phyloP scores from a whole-genome alignment of 2,329 filamentous ascomycete genomes.

The Pyricularia grisea region DNA sequence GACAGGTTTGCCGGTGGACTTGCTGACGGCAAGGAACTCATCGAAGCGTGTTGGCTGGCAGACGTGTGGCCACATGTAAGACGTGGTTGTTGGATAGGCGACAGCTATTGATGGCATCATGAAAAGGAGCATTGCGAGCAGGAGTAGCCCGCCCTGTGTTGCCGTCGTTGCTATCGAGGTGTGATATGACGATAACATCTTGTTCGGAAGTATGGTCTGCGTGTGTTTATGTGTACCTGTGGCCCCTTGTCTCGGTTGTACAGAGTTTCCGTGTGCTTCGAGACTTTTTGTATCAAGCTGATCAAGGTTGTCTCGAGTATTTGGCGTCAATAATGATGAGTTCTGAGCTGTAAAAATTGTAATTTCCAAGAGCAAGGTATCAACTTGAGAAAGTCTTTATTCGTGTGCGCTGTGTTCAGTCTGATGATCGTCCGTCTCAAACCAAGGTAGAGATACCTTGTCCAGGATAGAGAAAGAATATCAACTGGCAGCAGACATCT shows the following conservation, averaged over 20 bases:
- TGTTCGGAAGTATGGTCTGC: not conserved
- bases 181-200: not conserved
- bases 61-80: conserved; percentile 4
- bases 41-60: conserved; percentile 4
- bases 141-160: not conserved
- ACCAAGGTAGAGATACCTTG: not conserved
- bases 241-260: not conserved
- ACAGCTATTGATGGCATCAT: not conserved
- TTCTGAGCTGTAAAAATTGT: not conserved
- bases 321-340: not conserved
- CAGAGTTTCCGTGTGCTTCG: not conserved
- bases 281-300: not conserved
- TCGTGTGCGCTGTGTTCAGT: not conserved
- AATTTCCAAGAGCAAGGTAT: not conserved
- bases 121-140: not conserved
- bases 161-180: not conserved
- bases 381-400: not conserved
- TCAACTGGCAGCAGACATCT: not conserved
- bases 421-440: not conserved
- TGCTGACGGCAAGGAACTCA: conserved; percentile 4
- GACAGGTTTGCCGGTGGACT: conserved; percentile 3
- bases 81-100: not conserved
- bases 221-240: too few species aligned
- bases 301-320: not conserved
- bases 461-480: not conserved